Percentiles rank a stretch among this genome's conserved stretches.
Evolutionary conservation across 78 protist species (phyloP).

Genomic region (Mastigamoeba balamuthi): DNA sequence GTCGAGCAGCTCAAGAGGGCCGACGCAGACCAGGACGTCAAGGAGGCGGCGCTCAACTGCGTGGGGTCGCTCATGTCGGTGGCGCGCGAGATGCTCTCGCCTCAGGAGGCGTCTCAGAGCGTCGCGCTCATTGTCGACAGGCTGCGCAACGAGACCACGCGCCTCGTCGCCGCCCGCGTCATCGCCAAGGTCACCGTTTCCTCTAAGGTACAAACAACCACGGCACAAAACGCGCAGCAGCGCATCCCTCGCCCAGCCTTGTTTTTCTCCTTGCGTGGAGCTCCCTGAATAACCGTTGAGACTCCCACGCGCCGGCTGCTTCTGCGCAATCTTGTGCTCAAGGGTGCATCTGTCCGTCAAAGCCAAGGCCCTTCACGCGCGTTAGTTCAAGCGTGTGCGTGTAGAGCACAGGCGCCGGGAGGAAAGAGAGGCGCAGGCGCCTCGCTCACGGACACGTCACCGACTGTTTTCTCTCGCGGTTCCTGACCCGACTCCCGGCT

Average conservation of each 20-base stretch:
- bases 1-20: constrained; percentile 46
- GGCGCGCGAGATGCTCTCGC: constrained; percentile 45
- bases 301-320: not conserved
- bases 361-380: too few species aligned
- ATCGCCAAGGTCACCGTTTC: not conserved
- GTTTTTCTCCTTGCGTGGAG: too few species aligned
- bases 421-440: too few species aligned
- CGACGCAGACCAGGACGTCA: constrained; percentile 91
- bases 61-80: constrained; percentile 47
- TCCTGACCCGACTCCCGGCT: not conserved
- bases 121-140: constrained; percentile 52
- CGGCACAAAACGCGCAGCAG: too few species aligned
- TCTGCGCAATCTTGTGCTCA: not conserved
- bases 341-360: not conserved
- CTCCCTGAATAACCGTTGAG: not conserved
- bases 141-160: constrained; percentile 78
- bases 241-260: too few species aligned
- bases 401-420: too few species aligned
- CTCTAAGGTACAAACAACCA: too few species aligned
- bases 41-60: constrained; percentile 71
- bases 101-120: constrained; percentile 4
- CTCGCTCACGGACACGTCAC: not conserved
- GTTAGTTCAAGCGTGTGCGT: too few species aligned
- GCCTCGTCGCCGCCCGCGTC: constrained; percentile 53
- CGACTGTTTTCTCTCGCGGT: not conserved